These are phyloP conservation scores for Aspergillus mulundensis DNA, from an alignment of 495 filamentous ascomycete species.

Conservation along the genomic window DNA sequence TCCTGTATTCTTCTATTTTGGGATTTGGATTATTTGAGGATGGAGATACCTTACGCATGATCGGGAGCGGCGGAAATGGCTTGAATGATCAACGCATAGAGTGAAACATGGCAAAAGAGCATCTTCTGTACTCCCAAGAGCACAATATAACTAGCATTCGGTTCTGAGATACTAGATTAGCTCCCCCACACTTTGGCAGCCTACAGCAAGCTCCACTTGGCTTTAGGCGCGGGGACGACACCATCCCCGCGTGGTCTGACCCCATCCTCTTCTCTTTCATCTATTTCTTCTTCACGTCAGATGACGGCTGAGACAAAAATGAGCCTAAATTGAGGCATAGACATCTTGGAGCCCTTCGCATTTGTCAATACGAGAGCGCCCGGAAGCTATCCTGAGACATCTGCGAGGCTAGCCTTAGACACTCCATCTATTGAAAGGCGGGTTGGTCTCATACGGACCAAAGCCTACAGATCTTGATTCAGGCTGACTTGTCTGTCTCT, in stretches of 20 bases:
- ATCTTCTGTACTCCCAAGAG: background rate
- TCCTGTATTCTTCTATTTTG: slow-evolving; percentile 2
- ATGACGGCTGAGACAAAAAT: slow-evolving; percentile 4
- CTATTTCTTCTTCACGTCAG: background rate
- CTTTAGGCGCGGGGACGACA: background rate
- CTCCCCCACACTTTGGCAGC: background rate
- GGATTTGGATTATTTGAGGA: background rate
- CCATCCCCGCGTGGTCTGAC: background rate
- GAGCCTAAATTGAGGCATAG: background rate
- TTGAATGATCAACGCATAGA: slow-evolving; percentile 1
- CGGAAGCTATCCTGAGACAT: slow-evolving; percentile 8
- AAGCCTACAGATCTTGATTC: background rate
- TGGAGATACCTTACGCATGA: background rate
- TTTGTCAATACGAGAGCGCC: no score
- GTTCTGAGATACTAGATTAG: background rate
- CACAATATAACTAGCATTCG: background rate
- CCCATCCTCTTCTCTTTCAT: background rate
- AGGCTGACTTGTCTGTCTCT: slow-evolving; percentile 5
- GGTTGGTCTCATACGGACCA: no score
- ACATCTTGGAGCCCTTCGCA: background rate
- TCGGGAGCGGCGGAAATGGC: background rate
- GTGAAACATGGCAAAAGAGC: slow-evolving; percentile 9
- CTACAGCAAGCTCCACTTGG: background rate
- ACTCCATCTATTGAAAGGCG: no score
- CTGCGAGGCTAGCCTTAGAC: slow-evolving; percentile 2